Evolutionary conservation across 495 filamentous ascomycete species (phyloP).

Genomic region (Penicillium lagena): DNA sequence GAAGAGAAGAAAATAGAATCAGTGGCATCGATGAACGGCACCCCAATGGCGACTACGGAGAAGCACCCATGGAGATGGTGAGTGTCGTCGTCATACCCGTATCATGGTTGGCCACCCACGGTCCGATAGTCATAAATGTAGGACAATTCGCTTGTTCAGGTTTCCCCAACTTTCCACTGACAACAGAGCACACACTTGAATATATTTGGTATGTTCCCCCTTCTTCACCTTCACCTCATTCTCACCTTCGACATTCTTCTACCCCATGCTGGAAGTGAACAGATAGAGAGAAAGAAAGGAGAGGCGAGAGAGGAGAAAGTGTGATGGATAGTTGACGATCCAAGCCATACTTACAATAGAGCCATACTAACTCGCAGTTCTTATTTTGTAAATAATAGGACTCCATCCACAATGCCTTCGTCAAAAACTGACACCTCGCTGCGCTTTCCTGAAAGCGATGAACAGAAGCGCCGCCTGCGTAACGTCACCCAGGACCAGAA

Average conservation of each 20-base stretch:
- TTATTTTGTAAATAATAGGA: not conserved
- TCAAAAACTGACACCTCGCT: conserved; percentile 25
- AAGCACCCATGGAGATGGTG: conserved; percentile 13
- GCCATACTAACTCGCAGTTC: too few relatives aligned
- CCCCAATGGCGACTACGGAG: conserved; percentile 10
- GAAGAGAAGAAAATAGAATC: conserved; percentile 8
- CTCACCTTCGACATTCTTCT: not conserved
- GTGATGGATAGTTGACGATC: not conserved
- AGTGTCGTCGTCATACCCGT: conserved; percentile 21
- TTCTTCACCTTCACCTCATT: not conserved
- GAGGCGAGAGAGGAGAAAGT: not conserved
- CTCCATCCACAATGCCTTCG: conserved; percentile 16
- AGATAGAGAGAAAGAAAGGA: not conserved
- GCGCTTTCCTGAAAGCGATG: conserved; percentile 12
- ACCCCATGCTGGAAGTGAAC: not conserved
- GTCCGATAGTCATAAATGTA: conserved; percentile 8
- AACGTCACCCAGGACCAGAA: conserved; percentile 18
- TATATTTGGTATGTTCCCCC: conserved; percentile 2
- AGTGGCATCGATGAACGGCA: conserved; percentile 7
- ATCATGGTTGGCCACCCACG: conserved; percentile 12
- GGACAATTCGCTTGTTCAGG: not conserved
- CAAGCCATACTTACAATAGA: too few relatives aligned
- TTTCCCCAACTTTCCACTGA: too few relatives aligned
- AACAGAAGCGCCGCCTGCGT: conserved; percentile 17
- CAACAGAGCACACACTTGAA: too few relatives aligned